phyloP scores from a whole-genome alignment of 2,329 filamentous ascomycete species.

The Alternaria solani region DNA sequence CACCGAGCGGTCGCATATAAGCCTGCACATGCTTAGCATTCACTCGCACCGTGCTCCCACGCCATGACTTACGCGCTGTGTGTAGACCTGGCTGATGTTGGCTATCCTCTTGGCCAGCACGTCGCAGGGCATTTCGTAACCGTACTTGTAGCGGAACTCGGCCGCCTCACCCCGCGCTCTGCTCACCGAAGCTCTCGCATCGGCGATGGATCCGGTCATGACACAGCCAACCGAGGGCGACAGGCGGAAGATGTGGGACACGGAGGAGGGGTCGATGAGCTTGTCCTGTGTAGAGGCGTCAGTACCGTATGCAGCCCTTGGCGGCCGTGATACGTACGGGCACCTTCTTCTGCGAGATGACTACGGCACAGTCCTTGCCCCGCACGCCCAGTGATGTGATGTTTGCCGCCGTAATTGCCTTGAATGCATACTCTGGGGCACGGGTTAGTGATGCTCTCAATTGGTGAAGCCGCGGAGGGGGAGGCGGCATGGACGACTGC shows the following conservation, averaged over 20 bases:
- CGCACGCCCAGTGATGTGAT: conserved; percentile 97
- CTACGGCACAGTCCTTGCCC: conserved; percentile 96
- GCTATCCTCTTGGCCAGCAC: conserved; percentile 94
- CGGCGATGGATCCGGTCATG: conserved; percentile 98
- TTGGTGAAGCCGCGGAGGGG: conserved; percentile 1
- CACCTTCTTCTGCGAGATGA: conserved; percentile 99
- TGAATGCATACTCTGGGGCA: conserved; percentile 95
- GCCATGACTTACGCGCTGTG: conserved; percentile 76
- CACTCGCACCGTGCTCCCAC: not conserved
- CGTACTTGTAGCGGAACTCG: conserved; percentile 98
- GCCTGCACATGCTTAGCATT: conserved; percentile 64
- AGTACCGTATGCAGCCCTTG: conserved; percentile 15
- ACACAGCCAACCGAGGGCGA: conserved; percentile 97
- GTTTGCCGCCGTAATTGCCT: conserved; percentile 98
- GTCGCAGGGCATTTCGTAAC: conserved; percentile 99
- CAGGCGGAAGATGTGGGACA: conserved; percentile 96
- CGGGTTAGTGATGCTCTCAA: conserved; percentile 12
- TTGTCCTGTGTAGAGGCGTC: conserved; percentile 74
- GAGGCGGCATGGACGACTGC: conserved; percentile 7
- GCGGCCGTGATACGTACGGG: conserved; percentile 70
- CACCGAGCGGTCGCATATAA: conserved; percentile 97
- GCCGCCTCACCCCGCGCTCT: conserved; percentile 94
- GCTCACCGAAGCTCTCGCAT: conserved; percentile 91
- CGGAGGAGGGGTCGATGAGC: conserved; percentile 95
- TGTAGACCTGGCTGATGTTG: conserved; percentile 99